Evolutionary conservation across 2,329 filamentous ascomycete species (phyloP).

Genomic region (Bipolaris gigantea): DNA sequence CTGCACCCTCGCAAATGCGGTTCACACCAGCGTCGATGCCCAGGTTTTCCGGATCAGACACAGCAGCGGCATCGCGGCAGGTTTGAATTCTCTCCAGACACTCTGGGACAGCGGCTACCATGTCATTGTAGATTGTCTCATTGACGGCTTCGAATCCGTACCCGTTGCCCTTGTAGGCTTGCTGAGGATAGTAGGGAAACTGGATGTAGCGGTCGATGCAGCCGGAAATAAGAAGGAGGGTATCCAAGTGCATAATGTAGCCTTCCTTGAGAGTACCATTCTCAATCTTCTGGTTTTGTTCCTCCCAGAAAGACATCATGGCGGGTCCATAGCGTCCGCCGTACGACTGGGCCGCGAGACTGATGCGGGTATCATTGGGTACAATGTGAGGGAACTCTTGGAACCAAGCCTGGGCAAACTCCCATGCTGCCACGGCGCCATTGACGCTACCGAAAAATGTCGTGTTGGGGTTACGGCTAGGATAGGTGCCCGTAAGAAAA

Average conservation of each 20-base stretch:
- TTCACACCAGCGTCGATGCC: slow-evolving; percentile 33
- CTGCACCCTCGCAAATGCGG: slow-evolving; percentile 55
- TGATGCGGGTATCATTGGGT: slow-evolving; percentile 23
- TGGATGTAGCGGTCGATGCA: slow-evolving; percentile 16
- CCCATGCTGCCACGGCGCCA: slow-evolving; percentile 24
- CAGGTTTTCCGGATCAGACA: slow-evolving; percentile 44
- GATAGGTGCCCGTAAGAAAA: slow-evolving; percentile 21
- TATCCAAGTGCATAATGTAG: slow-evolving; percentile 16
- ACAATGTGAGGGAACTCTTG: slow-evolving; percentile 26
- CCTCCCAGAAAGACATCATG: slow-evolving; percentile 20
- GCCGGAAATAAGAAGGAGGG: slow-evolving; percentile 14
- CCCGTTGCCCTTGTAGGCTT: slow-evolving; percentile 15
- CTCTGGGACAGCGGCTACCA: slow-evolving; percentile 17
- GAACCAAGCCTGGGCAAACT: slow-evolving; percentile 26
- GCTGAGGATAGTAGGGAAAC: slow-evolving; percentile 15
- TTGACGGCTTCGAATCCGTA: slow-evolving; percentile 17
- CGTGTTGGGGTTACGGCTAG: slow-evolving; percentile 21
- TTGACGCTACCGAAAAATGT: slow-evolving; percentile 24
- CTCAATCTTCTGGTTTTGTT: slow-evolving; percentile 19
- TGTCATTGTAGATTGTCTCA: slow-evolving; percentile 20
- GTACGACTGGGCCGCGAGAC: slow-evolving; percentile 23
- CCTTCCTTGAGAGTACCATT: slow-evolving; percentile 12
- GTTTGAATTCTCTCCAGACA: slow-evolving; percentile 20
- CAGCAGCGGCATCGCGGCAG: slow-evolving; percentile 17
- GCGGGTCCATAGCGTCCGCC: slow-evolving; percentile 18